A percentile compares a stretch with the other conserved stretches of the same genome.
phyloP scores from a whole-genome alignment of 139 green algal species.

The Closterium sp. region DNA sequence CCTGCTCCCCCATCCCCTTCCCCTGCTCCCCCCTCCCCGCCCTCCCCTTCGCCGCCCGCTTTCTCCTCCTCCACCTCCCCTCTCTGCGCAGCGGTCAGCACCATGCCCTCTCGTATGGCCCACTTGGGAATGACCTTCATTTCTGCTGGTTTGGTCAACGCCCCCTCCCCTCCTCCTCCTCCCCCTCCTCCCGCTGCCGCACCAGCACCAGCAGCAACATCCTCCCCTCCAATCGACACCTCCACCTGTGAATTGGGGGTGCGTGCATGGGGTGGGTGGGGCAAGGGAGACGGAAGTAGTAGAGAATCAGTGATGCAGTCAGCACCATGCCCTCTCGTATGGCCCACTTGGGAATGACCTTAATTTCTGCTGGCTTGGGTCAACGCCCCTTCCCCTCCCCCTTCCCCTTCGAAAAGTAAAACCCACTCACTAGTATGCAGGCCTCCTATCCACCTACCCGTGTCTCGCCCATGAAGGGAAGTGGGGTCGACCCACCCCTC shows the following conservation, averaged over 20 bases:
- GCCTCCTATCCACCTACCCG: no score
- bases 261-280: not conserved
- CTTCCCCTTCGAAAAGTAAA: no score
- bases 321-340: constrained; percentile 49
- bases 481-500: no score
- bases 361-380: not conserved
- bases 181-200: not conserved
- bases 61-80: constrained; percentile 29
- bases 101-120: constrained; percentile 45
- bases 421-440: no score
- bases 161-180: not conserved
- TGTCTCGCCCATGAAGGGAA: no score
- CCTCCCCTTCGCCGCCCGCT: constrained; percentile 1
- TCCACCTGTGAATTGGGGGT: constrained; percentile 13
- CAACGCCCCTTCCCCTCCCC: not conserved
- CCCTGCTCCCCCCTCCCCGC: not conserved
- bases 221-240: constrained; percentile 18
- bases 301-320: no score
- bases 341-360: constrained; percentile 32
- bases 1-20: constrained; percentile 14
- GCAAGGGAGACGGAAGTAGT: no score
- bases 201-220: not conserved
- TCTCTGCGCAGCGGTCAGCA: constrained; percentile 31
- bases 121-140: constrained; percentile 36
- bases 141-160: not conserved